Evolutionary conservation across 169 alveolate species (phyloP).

Genomic region (Neospora caninum): DNA sequence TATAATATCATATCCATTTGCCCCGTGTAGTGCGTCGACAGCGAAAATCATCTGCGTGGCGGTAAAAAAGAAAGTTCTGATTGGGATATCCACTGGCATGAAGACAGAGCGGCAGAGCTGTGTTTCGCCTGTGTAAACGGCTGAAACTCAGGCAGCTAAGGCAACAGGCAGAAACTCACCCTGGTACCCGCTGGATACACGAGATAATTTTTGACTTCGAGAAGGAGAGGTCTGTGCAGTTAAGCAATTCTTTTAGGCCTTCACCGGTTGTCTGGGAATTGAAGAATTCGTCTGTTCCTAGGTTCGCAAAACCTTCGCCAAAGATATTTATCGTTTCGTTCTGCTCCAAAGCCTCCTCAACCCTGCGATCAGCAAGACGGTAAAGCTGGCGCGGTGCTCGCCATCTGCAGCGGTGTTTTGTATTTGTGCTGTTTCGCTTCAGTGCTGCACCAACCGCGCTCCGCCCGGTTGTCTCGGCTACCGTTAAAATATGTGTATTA

Average conservation of each 20-base stretch:
- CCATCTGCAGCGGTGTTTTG: too few relatives aligned
- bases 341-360: constrained; percentile 63
- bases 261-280: constrained; percentile 11
- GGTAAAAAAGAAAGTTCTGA: too few relatives aligned
- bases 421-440: background rate
- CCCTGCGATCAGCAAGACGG: constrained; percentile 14
- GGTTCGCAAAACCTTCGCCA: background rate
- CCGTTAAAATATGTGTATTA: too few relatives aligned
- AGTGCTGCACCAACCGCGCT: background rate
- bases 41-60: too few relatives aligned
- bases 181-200: constrained; percentile 46
- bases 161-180: constrained; percentile 19
- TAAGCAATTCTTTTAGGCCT: constrained; percentile 32
- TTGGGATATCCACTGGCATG: too few relatives aligned
- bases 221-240: constrained; percentile 43
- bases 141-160: too few relatives aligned
- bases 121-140: too few relatives aligned
- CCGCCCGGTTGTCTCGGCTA: background rate
- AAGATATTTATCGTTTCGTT: constrained; percentile 54
- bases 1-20: background rate
- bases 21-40: background rate
- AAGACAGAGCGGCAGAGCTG: too few relatives aligned
- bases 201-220: constrained; percentile 51
- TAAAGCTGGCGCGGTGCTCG: too few relatives aligned
- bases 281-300: background rate